A percentile compares a stretch with the other conserved stretches of the same genome.
Evolutionary conservation across 306 rosid genomes (phyloP).

Genomic region (Gastrolobium bilobum): DNA sequence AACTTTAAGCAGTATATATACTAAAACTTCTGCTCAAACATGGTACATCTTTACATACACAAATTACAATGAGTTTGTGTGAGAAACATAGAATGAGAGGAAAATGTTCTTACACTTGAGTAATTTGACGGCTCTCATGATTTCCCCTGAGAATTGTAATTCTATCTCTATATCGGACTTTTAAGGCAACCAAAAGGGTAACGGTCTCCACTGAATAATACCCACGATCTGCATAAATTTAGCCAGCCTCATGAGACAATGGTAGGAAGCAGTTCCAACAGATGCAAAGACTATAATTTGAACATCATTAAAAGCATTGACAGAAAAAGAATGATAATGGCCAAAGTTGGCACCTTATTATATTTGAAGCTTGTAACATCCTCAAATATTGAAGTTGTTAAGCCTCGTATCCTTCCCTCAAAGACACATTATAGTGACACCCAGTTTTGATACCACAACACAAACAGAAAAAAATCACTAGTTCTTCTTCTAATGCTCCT

Average conservation of each 20-base stretch:
- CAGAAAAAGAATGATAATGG: not conserved
- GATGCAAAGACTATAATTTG: conserved; percentile 29
- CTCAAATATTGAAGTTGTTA: conserved; percentile 19
- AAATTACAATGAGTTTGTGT: conserved; percentile 16
- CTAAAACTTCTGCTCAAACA: conserved; percentile 36
- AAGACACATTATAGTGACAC: not conserved
- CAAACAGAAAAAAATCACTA: conserved; percentile 28
- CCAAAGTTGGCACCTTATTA: conserved; percentile 33
- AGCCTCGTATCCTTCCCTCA: conserved; percentile 1
- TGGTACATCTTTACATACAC: not conserved
- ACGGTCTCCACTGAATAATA: conserved; percentile 97
- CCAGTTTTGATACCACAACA: conserved; percentile 26
- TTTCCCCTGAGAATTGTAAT: conserved; percentile 98
- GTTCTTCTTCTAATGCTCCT: not conserved
- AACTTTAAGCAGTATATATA: conserved; percentile 33
- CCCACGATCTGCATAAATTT: conserved; percentile 68
- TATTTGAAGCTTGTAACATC: not conserved
- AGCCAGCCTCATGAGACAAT: conserved; percentile 50
- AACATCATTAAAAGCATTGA: conserved; percentile 30
- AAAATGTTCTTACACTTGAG: conserved; percentile 89
- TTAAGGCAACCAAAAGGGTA: conserved; percentile 92
- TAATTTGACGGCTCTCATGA: conserved; percentile 97
- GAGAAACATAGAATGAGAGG: conserved; percentile 26
- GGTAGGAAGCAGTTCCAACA: conserved; percentile 32
- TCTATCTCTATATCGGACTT: conserved; percentile 98